Percentiles rank a stretch among this genome's conserved stretches.
Evolutionary conservation across 1,284 basidiomycete genomes (phyloP).

Genomic region (Ceratobasidium sp.): DNA sequence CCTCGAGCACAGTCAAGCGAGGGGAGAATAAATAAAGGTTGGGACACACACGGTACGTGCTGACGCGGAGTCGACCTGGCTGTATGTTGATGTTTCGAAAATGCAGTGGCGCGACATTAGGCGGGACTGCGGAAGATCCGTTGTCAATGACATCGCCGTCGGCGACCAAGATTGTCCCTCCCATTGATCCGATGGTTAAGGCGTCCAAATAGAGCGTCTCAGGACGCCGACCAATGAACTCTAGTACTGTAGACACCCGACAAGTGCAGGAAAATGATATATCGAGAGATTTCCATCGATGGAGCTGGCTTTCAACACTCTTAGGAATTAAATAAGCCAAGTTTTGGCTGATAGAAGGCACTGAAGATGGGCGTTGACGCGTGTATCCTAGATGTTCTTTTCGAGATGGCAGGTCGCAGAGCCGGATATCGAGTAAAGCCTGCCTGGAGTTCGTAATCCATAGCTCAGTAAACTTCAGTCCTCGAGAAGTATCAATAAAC

Average conservation of each 20-base stretch:
- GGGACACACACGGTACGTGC: neutral
- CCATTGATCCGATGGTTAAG: conserved; percentile 1
- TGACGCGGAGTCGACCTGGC: neutral
- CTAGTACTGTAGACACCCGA: neutral
- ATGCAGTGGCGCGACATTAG: neutral
- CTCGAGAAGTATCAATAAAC: neutral
- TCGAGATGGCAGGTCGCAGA: neutral
- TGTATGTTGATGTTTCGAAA: neutral
- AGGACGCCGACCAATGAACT: neutral
- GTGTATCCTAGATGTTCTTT: too few species aligned
- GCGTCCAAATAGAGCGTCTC: neutral
- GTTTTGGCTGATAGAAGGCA: too few species aligned
- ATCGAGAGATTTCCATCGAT: neutral
- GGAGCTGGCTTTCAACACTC: neutral
- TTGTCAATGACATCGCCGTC: neutral
- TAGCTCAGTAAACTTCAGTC: neutral
- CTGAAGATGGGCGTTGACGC: too few species aligned
- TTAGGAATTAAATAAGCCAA: too few species aligned
- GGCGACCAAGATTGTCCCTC: neutral
- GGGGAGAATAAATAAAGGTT: neutral
- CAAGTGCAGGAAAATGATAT: neutral
- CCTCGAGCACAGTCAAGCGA: conserved; percentile 1
- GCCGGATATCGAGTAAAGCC: neutral
- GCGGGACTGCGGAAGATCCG: neutral
- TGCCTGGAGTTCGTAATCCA: neutral